A percentile compares a stretch with the other conserved stretches of the same genome.
These are phyloP conservation scores for Plenodomus lindquistii DNA, from an alignment of 2,329 filamentous ascomycete genomes.

Conservation along the genomic window DNA sequence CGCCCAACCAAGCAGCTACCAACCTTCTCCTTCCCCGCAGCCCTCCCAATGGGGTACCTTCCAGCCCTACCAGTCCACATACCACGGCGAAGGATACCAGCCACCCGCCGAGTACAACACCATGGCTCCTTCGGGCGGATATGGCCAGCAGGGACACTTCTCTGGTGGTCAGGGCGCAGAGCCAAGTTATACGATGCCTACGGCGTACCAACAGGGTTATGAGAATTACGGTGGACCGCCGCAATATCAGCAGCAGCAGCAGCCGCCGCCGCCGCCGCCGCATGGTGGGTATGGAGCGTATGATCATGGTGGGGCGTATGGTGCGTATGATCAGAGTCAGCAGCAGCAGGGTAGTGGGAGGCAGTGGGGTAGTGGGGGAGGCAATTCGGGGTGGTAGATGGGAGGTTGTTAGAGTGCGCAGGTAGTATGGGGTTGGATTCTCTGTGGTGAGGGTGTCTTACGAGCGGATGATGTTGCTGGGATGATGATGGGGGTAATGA, in stretches of 20 bases:
- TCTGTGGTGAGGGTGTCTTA: too few relatives aligned
- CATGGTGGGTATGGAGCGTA: slow-evolving; percentile 26
- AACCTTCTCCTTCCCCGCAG: slow-evolving; percentile 28
- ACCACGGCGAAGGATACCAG: slow-evolving; percentile 35
- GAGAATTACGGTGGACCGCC: slow-evolving; percentile 28
- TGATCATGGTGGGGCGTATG: slow-evolving; percentile 24
- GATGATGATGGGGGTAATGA: too few relatives aligned
- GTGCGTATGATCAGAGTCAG: slow-evolving; percentile 23
- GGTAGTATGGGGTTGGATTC: too few relatives aligned
- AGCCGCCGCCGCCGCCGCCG: slow-evolving; percentile 17
- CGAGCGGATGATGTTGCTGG: too few relatives aligned
- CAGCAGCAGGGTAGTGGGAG: slow-evolving; percentile 19
- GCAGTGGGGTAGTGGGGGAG: slow-evolving; percentile 37
- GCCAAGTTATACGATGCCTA: slow-evolving; percentile 39
- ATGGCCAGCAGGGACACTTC: slow-evolving; percentile 35
- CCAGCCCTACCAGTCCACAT: slow-evolving; percentile 42
- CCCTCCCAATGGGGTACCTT: slow-evolving; percentile 36
- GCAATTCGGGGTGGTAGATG: slow-evolving; percentile 31
- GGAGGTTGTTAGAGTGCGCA: too few relatives aligned
- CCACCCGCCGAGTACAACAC: slow-evolving; percentile 33
- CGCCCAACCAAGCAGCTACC: slow-evolving; percentile 11
- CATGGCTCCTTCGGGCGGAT: slow-evolving; percentile 25
- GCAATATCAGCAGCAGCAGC: slow-evolving; percentile 1
- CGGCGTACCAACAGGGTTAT: slow-evolving; percentile 44
- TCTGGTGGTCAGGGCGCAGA: slow-evolving; percentile 37